Percentiles rank a stretch among this genome's conserved stretches.
Conservation (phyloP, 2,329 filamentous ascomycete species). For the Colletotrichum filicis region DNA sequence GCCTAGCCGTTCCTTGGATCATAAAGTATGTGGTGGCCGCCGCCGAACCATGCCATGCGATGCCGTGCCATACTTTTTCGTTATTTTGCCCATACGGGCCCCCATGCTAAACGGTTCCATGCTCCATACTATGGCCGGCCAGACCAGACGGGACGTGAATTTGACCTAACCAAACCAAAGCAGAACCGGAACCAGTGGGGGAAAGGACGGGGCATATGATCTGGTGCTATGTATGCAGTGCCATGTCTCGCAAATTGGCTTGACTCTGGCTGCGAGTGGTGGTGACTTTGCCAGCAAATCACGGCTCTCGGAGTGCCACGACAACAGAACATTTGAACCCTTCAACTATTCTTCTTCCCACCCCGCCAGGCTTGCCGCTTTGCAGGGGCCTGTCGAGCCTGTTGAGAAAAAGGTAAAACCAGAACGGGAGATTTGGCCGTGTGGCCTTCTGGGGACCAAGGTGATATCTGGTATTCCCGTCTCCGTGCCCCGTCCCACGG, state of each 20-base stretch:
- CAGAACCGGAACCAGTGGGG: not conserved
- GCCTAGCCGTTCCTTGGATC: not conserved
- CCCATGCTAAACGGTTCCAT: not conserved
- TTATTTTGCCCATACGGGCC: not conserved
- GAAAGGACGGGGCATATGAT: not conserved
- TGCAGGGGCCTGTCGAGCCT: not conserved
- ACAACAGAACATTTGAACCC: not conserved
- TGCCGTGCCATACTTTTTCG: not conserved
- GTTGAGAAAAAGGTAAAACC: not conserved
- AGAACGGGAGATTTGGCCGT: constrained; percentile 3
- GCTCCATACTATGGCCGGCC: not conserved
- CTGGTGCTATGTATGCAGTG: constrained; percentile 4
- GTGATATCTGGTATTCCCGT: not conserved
- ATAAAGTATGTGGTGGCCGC: not conserved
- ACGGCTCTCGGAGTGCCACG: constrained; percentile 22
- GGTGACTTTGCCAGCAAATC: constrained; percentile 18
- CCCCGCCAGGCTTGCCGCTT: not conserved
- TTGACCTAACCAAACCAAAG: not conserved
- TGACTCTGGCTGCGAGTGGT: not conserved
- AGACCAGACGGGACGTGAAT: not conserved
- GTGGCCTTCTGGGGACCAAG: not conserved
- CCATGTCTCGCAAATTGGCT: constrained; percentile 24
- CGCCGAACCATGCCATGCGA: not conserved
- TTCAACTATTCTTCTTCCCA: not conserved
- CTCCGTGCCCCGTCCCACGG: not conserved